phyloP scores from a whole-genome alignment of 139 green algal genomes.

The Chlamydomonas eustigma region DNA sequence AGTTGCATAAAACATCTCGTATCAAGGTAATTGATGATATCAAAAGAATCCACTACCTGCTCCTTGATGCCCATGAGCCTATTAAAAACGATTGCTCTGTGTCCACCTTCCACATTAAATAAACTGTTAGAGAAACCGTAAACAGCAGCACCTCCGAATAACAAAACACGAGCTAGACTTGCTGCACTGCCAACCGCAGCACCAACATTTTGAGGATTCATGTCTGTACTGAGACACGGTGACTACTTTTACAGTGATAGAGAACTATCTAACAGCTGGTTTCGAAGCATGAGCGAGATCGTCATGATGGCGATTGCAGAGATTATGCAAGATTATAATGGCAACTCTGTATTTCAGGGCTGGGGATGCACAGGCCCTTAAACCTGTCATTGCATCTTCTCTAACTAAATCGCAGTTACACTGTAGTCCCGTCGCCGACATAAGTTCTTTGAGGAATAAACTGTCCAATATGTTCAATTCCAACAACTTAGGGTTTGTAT shows the following conservation, averaged over 20 bases:
- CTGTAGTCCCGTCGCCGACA: neutral
- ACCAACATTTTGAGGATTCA: conserved; percentile 17
- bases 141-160: conserved; percentile 35
- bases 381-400: conserved; percentile 37
- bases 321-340: too few species aligned
- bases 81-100: conserved; percentile 99
- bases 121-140: conserved; percentile 80
- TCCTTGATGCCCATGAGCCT: conserved; percentile 92
- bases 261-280: too few species aligned
- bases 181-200: neutral
- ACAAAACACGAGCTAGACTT: conserved; percentile 8
- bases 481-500: conserved; percentile 22
- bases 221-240: neutral
- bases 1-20: too few species aligned
- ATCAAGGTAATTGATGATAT: neutral
- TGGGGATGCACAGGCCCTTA: conserved; percentile 59
- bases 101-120: conserved; percentile 98
- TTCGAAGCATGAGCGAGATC: too few species aligned
- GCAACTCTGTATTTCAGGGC: conserved; percentile 34
- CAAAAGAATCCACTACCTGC: too few species aligned
- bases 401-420: conserved; percentile 10
- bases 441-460: conserved; percentile 22
- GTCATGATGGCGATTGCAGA: too few species aligned
- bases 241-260: too few species aligned
- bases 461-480: conserved; percentile 26